phyloP scores from a whole-genome alignment of 345 rosid species.

The Conringia planisiliqua region DNA sequence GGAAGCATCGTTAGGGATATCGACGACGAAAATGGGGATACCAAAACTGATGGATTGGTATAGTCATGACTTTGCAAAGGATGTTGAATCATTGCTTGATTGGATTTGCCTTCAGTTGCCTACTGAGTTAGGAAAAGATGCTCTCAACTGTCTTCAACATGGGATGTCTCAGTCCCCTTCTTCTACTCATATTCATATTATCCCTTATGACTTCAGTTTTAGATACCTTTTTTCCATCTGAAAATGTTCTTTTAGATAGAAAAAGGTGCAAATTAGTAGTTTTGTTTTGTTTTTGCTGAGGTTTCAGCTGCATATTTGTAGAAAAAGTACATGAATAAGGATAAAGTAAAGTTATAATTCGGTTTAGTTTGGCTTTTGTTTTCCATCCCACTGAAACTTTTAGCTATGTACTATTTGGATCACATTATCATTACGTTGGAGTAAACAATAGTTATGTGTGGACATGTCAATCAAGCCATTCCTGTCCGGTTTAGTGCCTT shows the following conservation, averaged over 20 bases:
- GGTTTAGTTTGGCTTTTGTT: too few species aligned
- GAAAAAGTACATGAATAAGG: neutral
- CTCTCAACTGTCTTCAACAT: slow-evolving; percentile 60
- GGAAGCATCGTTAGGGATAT: slow-evolving; percentile 70
- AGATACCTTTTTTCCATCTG: slow-evolving; percentile 59
- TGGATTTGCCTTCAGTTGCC: slow-evolving; percentile 90
- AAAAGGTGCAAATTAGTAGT: neutral
- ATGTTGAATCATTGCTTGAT: slow-evolving; percentile 71
- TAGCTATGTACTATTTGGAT: too few species aligned
- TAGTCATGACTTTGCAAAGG: slow-evolving; percentile 79
- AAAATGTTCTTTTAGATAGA: neutral
- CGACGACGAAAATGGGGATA: slow-evolving; percentile 50
- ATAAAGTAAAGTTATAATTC: neutral
- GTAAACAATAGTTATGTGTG: too few species aligned
- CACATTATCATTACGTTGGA: too few species aligned
- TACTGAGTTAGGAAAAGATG: slow-evolving; percentile 63
- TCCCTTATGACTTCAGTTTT: slow-evolving; percentile 72
- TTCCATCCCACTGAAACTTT: too few species aligned
- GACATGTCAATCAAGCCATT: too few species aligned
- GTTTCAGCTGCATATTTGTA: neutral
- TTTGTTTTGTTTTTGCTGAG: neutral
- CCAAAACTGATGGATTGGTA: slow-evolving; percentile 84
- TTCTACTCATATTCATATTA: slow-evolving; percentile 50
- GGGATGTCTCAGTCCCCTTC: slow-evolving; percentile 44
- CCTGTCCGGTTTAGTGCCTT: too few species aligned